phyloP scores from a whole-genome alignment of 805 yeast species.

The Lipomyces mesembrius region DNA sequence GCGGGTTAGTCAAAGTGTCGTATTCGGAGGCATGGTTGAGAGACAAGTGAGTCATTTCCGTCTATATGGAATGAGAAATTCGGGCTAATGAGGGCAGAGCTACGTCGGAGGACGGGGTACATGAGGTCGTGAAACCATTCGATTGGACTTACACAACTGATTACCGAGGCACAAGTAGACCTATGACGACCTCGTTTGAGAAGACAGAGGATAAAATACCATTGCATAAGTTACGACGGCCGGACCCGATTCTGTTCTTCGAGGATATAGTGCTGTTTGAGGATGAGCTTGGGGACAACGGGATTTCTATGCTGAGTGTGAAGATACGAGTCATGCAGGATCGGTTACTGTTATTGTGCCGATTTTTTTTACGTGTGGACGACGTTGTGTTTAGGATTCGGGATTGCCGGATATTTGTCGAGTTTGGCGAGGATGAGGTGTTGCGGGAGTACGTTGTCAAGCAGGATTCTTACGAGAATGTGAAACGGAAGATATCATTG shows the following conservation, averaged over 20 bases:
- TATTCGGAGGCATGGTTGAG: constrained; percentile 83
- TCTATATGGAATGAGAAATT: background rate
- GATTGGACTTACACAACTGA: constrained; percentile 95
- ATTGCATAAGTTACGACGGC: constrained; percentile 64
- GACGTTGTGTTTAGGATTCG: constrained; percentile 81
- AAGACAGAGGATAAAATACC: constrained; percentile 59
- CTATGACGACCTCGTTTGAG: constrained; percentile 37
- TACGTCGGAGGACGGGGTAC: constrained; percentile 49
- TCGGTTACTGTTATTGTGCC: constrained; percentile 69
- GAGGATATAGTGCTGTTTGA: constrained; percentile 89
- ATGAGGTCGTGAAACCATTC: constrained; percentile 74
- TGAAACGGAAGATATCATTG: constrained; percentile 52
- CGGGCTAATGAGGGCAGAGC: constrained; percentile 4
- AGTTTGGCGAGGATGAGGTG: constrained; percentile 65
- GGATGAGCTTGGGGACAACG: constrained; percentile 96
- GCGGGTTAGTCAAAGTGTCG: constrained; percentile 66
- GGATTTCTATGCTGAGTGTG: constrained; percentile 74
- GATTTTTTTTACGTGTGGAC: constrained; percentile 88
- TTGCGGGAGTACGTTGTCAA: constrained; percentile 79
- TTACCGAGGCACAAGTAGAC: constrained; percentile 61
- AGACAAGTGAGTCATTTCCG: constrained; percentile 36
- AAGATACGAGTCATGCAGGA: constrained; percentile 89
- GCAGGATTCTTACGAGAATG: constrained; percentile 58
- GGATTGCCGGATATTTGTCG: constrained; percentile 84
- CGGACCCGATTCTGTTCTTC: constrained; percentile 85